Percentiles rank a stretch among this genome's conserved stretches.
Conservation (phyloP, 805 yeast species). For the Hanseniaspora nectarophila region DNA sequence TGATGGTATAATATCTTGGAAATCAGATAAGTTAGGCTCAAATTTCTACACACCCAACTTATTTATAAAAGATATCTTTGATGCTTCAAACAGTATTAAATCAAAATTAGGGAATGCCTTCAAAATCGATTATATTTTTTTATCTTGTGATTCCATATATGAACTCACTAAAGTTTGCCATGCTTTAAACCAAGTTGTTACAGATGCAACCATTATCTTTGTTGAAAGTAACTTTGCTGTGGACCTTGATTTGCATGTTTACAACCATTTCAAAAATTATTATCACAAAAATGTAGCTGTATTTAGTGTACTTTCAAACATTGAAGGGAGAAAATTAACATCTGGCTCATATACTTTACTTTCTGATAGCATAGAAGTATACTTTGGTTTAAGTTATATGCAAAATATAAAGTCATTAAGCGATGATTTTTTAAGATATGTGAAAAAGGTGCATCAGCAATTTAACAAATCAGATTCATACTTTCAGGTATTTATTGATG, state of each 20-base stretch:
- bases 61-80: constrained; percentile 17
- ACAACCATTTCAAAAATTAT: not conserved
- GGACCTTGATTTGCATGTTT: constrained; percentile 23
- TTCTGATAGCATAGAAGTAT: constrained; percentile 22
- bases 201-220: constrained; percentile 20
- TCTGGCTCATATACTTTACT: constrained; percentile 26
- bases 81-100: constrained; percentile 10
- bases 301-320: constrained; percentile 23
- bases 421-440: constrained; percentile 12
- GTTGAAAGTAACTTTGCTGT: constrained; percentile 26
- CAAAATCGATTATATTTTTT: constrained; percentile 22
- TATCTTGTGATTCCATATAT: constrained; percentile 24
- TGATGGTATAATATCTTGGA: constrained; percentile 28
- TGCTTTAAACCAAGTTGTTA: constrained; percentile 18
- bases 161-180: constrained; percentile 20
- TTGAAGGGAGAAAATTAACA: constrained; percentile 26
- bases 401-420: constrained; percentile 13
- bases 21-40: constrained; percentile 26
- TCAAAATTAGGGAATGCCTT: not conserved
- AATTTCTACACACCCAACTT: constrained; percentile 27
- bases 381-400: constrained; percentile 23
- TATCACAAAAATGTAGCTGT: constrained; percentile 18
- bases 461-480: not conserved
- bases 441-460: constrained; percentile 10
- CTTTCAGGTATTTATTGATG: constrained; percentile 15